Percentiles rank a stretch among this genome's conserved stretches.
phyloP scores from a whole-genome alignment of 306 rosid species.

The Castanea mollissima region DNA sequence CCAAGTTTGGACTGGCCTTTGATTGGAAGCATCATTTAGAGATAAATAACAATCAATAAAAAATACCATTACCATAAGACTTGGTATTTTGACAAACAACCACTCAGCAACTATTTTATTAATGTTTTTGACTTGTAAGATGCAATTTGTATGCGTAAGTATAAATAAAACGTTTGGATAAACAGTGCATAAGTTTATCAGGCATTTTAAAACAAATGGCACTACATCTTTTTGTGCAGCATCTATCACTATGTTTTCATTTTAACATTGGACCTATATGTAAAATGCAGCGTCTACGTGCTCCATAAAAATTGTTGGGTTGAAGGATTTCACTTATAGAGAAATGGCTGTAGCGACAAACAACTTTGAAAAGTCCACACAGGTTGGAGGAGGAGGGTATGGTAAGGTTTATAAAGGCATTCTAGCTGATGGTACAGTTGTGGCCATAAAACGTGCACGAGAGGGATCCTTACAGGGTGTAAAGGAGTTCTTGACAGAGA shows the following conservation, averaged over 20 bases:
- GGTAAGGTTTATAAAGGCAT: conserved; percentile 89
- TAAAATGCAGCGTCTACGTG: conserved; percentile 54
- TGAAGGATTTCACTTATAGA: conserved; percentile 63
- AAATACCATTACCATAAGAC: neutral
- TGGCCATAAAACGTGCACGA: conserved; percentile 79
- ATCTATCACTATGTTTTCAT: neutral
- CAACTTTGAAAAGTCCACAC: conserved; percentile 52
- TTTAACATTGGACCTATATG: conserved; percentile 12
- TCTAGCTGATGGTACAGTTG: conserved; percentile 52
- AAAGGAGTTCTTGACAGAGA: conserved; percentile 84
- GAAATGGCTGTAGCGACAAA: conserved; percentile 70
- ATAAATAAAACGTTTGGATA: neutral
- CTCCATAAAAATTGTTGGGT: conserved; percentile 66
- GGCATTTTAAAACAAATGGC: conserved; percentile 24
- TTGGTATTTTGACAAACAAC: neutral
- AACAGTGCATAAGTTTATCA: neutral
- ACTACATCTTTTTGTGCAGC: neutral
- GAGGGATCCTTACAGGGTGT: conserved; percentile 87
- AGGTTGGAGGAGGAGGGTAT: conserved; percentile 94
- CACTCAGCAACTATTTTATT: neutral
- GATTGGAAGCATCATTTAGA: neutral
- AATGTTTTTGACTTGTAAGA: neutral
- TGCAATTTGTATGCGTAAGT: neutral
- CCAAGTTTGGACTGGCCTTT: neutral
- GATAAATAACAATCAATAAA: neutral